Evolutionary conservation across 106 monocot species (phyloP).

Genomic region (Vanilla planifolia): DNA sequence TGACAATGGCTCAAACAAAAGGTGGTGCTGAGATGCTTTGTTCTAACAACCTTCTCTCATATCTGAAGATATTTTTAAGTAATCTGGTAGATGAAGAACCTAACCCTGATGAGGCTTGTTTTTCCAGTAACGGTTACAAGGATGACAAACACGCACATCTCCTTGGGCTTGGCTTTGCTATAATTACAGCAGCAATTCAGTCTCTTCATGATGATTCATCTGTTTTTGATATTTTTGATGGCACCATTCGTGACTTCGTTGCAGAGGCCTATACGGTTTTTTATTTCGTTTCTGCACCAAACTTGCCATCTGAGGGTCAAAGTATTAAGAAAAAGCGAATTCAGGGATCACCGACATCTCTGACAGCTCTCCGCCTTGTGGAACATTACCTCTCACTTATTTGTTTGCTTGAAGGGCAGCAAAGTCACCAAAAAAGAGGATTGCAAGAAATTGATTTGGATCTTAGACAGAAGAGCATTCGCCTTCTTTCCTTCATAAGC

Average conservation of each 20-base stretch:
- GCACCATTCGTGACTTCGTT: slow-evolving; percentile 47
- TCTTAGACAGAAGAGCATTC: slow-evolving; percentile 64
- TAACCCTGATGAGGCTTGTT: slow-evolving; percentile 7
- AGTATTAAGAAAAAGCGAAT: slow-evolving; percentile 36
- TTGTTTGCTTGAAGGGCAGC: slow-evolving; percentile 55
- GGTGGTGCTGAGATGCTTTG: slow-evolving; percentile 75
- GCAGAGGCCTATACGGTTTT: slow-evolving; percentile 39
- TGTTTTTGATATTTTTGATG: slow-evolving; percentile 38
- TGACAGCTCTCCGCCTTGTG: slow-evolving; percentile 43
- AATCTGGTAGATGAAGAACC: slow-evolving; percentile 17
- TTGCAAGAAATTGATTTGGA: slow-evolving; percentile 55
- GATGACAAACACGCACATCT: slow-evolving; percentile 26
- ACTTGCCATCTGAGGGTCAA: slow-evolving; percentile 24
- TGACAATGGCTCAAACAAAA: slow-evolving; percentile 60
- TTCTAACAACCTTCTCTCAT: slow-evolving; percentile 37
- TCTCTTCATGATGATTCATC: slow-evolving; percentile 50
- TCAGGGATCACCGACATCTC: slow-evolving; percentile 34
- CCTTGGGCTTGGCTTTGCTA: slow-evolving; percentile 51
- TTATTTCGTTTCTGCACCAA: slow-evolving; percentile 48
- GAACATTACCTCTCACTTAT: slow-evolving; percentile 56
- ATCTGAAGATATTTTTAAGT: slow-evolving; percentile 45
- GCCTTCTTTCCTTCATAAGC: slow-evolving; percentile 84
- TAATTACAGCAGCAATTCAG: slow-evolving; percentile 51
- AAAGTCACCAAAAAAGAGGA: slow-evolving; percentile 30
- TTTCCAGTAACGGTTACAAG: slow-evolving; percentile 1